Percentiles rank a stretch among this genome's conserved stretches.
phyloP scores from a whole-genome alignment of 345 rosid species.

The Mangifera indica region DNA sequence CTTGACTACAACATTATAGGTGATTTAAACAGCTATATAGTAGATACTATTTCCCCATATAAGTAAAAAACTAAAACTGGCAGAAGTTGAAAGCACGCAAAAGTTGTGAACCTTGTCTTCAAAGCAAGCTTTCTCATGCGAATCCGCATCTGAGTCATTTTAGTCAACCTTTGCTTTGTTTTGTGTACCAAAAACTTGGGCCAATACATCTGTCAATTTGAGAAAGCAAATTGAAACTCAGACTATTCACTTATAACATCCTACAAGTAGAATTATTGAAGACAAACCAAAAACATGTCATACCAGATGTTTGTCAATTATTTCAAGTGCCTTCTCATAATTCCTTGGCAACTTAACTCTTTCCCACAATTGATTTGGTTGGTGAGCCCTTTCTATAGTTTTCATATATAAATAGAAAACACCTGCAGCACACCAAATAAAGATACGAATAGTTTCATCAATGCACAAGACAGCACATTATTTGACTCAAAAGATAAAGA shows the following conservation, averaged over 20 bases:
- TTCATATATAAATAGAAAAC: conserved; percentile 92
- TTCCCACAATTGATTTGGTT: conserved; percentile 87
- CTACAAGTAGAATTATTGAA: not conserved
- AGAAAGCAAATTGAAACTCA: conserved; percentile 7
- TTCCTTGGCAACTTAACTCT: conserved; percentile 78
- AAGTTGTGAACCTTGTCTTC: conserved; percentile 64
- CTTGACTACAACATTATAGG: not conserved
- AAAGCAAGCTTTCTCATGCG: conserved; percentile 91
- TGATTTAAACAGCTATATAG: not conserved
- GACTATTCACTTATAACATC: not conserved
- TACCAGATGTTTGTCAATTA: conserved; percentile 91
- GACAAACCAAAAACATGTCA: not conserved
- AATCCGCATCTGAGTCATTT: conserved; percentile 98
- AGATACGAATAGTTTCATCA: not conserved
- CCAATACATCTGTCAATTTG: conserved; percentile 65
- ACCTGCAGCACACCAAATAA: conserved; percentile 36
- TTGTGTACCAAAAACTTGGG: conserved; percentile 88
- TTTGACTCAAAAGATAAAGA: not conserved
- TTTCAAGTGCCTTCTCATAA: conserved; percentile 89
- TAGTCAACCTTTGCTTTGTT: conserved; percentile 85
- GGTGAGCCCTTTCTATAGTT: conserved; percentile 96
- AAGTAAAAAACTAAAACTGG: not conserved
- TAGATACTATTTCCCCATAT: not conserved
- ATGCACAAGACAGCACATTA: not conserved
- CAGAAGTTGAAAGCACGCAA: not conserved